These are phyloP conservation scores for Kodamaea kakaduensis DNA, from an alignment of 805 yeast species.

Conservation along the genomic window DNA sequence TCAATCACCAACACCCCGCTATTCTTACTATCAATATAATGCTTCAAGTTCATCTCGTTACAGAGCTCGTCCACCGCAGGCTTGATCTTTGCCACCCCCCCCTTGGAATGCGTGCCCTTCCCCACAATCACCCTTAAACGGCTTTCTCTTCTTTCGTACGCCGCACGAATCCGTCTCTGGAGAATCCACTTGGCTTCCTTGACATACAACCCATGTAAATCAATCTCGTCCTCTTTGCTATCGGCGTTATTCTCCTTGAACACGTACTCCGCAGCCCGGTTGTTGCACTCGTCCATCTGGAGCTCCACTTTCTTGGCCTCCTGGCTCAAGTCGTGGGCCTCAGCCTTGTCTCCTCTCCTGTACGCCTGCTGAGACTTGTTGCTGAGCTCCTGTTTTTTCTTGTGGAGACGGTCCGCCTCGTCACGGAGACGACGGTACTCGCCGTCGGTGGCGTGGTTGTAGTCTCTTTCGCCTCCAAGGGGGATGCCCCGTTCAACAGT, in stretches of 20 bases:
- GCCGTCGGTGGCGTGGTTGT: slow-evolving; percentile 68
- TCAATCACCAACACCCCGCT: slow-evolving; percentile 77
- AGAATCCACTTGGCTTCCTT: slow-evolving; percentile 81
- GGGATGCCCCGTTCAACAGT: slow-evolving; percentile 24
- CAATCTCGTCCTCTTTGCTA: slow-evolving; percentile 81
- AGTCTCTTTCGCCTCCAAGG: slow-evolving; percentile 42
- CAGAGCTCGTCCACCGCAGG: slow-evolving; percentile 87
- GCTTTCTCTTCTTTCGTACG: slow-evolving; percentile 53
- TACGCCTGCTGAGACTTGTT: slow-evolving; percentile 75
- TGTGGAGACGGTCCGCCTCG: slow-evolving; percentile 64
- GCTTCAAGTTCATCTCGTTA: slow-evolving; percentile 55
- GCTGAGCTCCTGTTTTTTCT: slow-evolving; percentile 51
- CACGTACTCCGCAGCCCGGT: slow-evolving; percentile 84
- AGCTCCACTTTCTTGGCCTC: slow-evolving; percentile 56
- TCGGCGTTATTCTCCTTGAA: slow-evolving; percentile 86
- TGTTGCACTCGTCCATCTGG: slow-evolving; percentile 66
- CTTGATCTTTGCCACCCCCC: slow-evolving; percentile 80
- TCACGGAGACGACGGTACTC: slow-evolving; percentile 61
- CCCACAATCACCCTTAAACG: slow-evolving; percentile 84
- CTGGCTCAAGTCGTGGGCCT: slow-evolving; percentile 70
- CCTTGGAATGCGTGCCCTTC: slow-evolving; percentile 79
- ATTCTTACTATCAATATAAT: slow-evolving; percentile 64
- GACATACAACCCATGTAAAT: slow-evolving; percentile 86
- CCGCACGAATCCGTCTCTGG: slow-evolving; percentile 68
- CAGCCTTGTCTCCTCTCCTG: slow-evolving; percentile 64